Evolutionary conservation across 139 green algal genomes (phyloP).

Genomic region (Chlamydomonas urium): DNA sequence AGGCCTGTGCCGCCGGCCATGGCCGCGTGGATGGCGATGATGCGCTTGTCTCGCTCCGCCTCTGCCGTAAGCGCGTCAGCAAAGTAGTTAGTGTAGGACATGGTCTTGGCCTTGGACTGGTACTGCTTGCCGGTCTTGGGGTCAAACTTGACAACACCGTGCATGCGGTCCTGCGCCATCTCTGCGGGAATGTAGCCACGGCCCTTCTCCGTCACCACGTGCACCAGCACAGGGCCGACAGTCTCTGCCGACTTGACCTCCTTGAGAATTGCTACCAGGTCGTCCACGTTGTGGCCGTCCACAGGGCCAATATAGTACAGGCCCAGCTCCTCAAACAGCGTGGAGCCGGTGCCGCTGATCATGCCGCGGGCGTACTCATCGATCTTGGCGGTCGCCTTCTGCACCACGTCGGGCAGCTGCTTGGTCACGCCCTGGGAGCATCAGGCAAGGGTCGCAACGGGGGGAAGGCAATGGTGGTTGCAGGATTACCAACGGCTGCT

Average conservation of each 20-base stretch:
- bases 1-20: conserved; percentile 98
- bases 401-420: conserved; percentile 84
- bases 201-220: conserved; percentile 97
- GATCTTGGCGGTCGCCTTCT: conserved; percentile 92
- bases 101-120: conserved; percentile 54
- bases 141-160: conserved; percentile 97
- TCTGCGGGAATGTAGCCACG: conserved; percentile 91
- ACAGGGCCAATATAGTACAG: conserved; percentile 99
- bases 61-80: conserved; percentile 94
- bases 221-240: conserved; percentile 93
- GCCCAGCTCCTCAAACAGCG: conserved; percentile 98
- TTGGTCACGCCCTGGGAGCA: conserved; percentile 97
- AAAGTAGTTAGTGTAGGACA: conserved; percentile 97
- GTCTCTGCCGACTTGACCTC: conserved; percentile 92
- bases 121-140: conserved; percentile 85
- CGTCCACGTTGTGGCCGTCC: conserved; percentile 94
- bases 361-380: conserved; percentile 99
- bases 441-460: too few relatives aligned
- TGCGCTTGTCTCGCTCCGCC: conserved; percentile 79
- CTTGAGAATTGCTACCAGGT: conserved; percentile 76
- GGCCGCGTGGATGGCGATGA: conserved; percentile 94
- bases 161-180: conserved; percentile 92
- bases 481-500: too few relatives aligned
- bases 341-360: conserved; percentile 90
- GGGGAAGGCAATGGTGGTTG: too few relatives aligned